Conservation (phyloP, 495 filamentous ascomycete genomes). For the Penicillium arizonense region DNA sequence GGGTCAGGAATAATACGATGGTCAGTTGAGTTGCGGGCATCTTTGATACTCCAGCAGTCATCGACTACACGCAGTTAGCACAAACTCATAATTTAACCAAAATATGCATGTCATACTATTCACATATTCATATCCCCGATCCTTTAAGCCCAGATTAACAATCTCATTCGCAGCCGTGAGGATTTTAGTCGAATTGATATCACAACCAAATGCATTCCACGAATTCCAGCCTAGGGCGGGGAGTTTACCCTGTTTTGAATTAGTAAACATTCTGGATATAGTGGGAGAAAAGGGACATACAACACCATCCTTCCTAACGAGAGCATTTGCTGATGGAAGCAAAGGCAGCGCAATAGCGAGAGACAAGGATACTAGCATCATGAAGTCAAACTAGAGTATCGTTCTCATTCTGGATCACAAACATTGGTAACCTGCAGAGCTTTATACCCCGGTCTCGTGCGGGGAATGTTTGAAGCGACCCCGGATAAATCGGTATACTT, state of each 20-base stretch:
- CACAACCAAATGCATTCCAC: conserved; percentile 60
- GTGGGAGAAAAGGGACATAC: conserved; percentile 13
- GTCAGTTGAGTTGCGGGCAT: conserved; percentile 43
- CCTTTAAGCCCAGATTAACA: conserved; percentile 53
- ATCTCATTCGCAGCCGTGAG: conserved; percentile 51
- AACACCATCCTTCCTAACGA: conserved; percentile 27
- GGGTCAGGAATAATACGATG: conserved; percentile 54
- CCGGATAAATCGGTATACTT: conserved; percentile 1
- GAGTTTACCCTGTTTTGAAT: conserved; percentile 35
- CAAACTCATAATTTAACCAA: not conserved
- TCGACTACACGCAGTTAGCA: conserved; percentile 26
- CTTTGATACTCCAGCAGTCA: conserved; percentile 65
- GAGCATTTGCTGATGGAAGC: conserved; percentile 18
- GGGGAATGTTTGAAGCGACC: conserved; percentile 12
- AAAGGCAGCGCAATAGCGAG: conserved; percentile 14
- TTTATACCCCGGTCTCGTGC: conserved; percentile 7
- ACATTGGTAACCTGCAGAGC: not conserved
- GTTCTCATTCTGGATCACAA: not conserved
- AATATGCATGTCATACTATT: conserved; percentile 40
- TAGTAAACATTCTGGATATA: not conserved
- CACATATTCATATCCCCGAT: conserved; percentile 67
- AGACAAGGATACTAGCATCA: conserved; percentile 8
- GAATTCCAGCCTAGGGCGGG: conserved; percentile 62
- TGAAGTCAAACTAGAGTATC: too few species aligned
- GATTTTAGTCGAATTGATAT: conserved; percentile 52